A percentile compares a stretch with the other conserved stretches of the same genome.
phyloP scores from a whole-genome alignment of 257 asterid species.

The Scutellaria minor region DNA sequence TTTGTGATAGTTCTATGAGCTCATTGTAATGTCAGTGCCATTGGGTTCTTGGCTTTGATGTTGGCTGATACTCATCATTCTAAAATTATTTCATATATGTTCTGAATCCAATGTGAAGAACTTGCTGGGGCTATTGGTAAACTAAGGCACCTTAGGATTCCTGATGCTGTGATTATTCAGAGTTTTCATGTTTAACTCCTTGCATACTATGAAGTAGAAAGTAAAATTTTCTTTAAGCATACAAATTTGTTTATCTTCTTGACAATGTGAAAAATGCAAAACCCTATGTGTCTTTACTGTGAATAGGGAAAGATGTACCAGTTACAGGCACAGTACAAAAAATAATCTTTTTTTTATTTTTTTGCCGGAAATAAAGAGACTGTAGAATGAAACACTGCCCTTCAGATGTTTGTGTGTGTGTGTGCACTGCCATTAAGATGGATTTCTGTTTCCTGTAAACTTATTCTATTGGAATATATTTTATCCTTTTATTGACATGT shows the following conservation, averaged over 20 bases:
- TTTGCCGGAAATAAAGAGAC: too few relatives aligned
- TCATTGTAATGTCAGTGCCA: neutral
- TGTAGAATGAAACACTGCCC: too few relatives aligned
- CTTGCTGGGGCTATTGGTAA: neutral
- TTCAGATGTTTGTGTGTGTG: too few relatives aligned
- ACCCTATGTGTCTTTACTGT: neutral
- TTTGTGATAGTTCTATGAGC: conserved; percentile 2
- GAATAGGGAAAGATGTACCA: neutral
- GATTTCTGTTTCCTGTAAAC: neutral
- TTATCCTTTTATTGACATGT: conserved; percentile 8
- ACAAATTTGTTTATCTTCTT: neutral
- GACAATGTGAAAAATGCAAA: conserved; percentile 12
- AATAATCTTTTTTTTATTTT: neutral
- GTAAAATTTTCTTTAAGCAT: conserved; percentile 2
- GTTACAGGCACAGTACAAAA: neutral
- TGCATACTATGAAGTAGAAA: neutral
- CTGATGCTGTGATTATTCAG: neutral
- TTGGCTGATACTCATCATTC: neutral
- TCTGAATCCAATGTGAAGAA: neutral
- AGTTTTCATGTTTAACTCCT: neutral
- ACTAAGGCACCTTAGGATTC: neutral
- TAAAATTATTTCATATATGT: neutral
- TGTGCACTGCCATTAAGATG: too few relatives aligned
- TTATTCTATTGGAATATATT: neutral
- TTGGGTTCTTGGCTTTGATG: conserved; percentile 11